A percentile compares a stretch with the other conserved stretches of the same genome.
These are phyloP conservation scores for Aspergillus saccharolyticus DNA, from an alignment of 495 filamentous ascomycete genomes.

Conservation along the genomic window DNA sequence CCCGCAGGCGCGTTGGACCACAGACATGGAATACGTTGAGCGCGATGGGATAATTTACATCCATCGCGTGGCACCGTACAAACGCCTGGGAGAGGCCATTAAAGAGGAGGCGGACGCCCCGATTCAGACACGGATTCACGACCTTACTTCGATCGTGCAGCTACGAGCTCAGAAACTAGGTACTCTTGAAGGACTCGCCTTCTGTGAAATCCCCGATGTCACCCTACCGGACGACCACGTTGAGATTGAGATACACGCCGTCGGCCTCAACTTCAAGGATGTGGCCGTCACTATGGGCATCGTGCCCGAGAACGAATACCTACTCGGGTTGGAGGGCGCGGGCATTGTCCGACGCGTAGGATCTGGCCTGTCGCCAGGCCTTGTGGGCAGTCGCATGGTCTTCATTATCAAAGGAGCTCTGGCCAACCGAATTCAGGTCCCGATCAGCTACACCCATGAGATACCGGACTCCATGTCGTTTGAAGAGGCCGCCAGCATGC, in stretches of 20 bases:
- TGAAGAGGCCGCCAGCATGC: conserved; percentile 42
- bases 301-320: conserved; percentile 20
- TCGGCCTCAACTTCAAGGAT: conserved; percentile 35
- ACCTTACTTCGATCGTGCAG: background rate
- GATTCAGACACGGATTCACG: background rate
- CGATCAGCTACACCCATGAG: conserved; percentile 18
- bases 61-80: conserved; percentile 20
- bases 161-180: background rate
- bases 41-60: conserved; percentile 26
- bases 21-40: conserved; percentile 27
- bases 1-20: conserved; percentile 10
- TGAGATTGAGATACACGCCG: conserved; percentile 26
- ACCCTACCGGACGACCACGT: conserved; percentile 16
- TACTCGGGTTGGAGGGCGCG: conserved; percentile 37
- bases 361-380: background rate
- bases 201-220: conserved; percentile 2
- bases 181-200: background rate
- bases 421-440: conserved; percentile 16
- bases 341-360: conserved; percentile 32
- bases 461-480: conserved; percentile 33
- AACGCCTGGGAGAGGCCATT: conserved; percentile 5
- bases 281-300: conserved; percentile 36
- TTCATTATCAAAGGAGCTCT: conserved; percentile 30
- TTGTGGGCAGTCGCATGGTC: conserved; percentile 30
- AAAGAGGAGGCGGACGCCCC: background rate